Evolutionary conservation across 805 yeast species (phyloP).

Genomic region (Schwanniomyces pseudopolymorphus): DNA sequence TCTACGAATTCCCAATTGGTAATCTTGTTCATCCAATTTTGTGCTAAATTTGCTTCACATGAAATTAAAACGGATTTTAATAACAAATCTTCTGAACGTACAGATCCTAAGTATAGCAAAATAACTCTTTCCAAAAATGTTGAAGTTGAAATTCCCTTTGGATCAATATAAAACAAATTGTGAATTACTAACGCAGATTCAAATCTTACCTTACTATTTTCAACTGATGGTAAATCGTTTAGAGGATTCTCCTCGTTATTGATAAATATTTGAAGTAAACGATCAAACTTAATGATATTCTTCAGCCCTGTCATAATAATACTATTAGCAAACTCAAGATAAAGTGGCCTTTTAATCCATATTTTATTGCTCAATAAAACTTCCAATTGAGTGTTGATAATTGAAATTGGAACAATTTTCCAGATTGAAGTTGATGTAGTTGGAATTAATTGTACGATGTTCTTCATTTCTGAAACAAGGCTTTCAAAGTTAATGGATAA

Average conservation of each 20-base stretch:
- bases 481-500: slow-evolving; percentile 28
- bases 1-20: slow-evolving; percentile 64
- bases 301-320: slow-evolving; percentile 34
- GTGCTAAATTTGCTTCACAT: slow-evolving; percentile 53
- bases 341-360: slow-evolving; percentile 45
- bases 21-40: slow-evolving; percentile 67
- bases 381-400: slow-evolving; percentile 65
- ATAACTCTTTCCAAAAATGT: slow-evolving; percentile 48
- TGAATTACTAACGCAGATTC: slow-evolving; percentile 48
- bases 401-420: slow-evolving; percentile 37
- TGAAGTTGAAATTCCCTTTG: slow-evolving; percentile 43
- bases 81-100: slow-evolving; percentile 58
- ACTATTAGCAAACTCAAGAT: slow-evolving; percentile 47
- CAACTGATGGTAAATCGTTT: slow-evolving; percentile 17
- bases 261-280: slow-evolving; percentile 61
- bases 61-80: slow-evolving; percentile 53
- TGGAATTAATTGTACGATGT: slow-evolving; percentile 11
- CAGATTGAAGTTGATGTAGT: slow-evolving; percentile 12
- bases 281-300: slow-evolving; percentile 35
- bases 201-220: slow-evolving; percentile 29
- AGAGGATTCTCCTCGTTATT: slow-evolving; percentile 49
- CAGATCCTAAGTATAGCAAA: slow-evolving; percentile 62
- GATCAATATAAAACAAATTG: slow-evolving; percentile 49
- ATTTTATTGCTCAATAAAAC: slow-evolving; percentile 45
- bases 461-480: slow-evolving; percentile 25